Evolutionary conservation across 139 green algal species (phyloP), one percentile per base, ranked within the genome.

Genomic region (Tetradesmus obliquus): DNA sequence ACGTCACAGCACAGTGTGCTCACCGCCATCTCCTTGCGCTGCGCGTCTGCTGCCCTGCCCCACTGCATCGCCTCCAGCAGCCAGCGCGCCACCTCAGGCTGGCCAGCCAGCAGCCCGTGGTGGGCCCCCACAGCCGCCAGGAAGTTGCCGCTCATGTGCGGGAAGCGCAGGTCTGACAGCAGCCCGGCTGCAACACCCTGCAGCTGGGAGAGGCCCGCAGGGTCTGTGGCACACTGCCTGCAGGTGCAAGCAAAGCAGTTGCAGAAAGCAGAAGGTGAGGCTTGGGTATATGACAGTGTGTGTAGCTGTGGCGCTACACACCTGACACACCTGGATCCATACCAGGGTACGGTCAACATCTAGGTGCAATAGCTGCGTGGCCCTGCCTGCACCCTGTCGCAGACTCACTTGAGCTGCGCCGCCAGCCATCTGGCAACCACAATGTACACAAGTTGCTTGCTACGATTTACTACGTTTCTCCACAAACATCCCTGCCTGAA

Each of bases 71-170:
- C 66, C 89, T 92, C 89, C 62, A 92, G 62, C 60, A 92, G 82
- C 60, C 69, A 92, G 13, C 20, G 58, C 12, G 54, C 17, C n/a
- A 84, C 6, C 22, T 88, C 89, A 12, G 82, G 60, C 62, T 92
- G 89, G 2, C 22, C 20, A 19, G 51, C 62, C 82, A 92, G 69
- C 89, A 89, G 54, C 66, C 22, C 32, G 45, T 92, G 80, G 79
- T 92, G 82, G 1, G 4, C 1, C 4, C 82, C 82, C 19, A 89
- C 69, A 45, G 89, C 89, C 22, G 89, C 89, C 20, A 92, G 62
- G 51, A 92, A 92, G 89, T 92, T 92, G 51, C 62, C 89, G n/a
- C 62, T 92, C 89, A 92, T 92, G 53, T 92, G 89, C 24, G 62
- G 8, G 82, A 79, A 92, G 20, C 89, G 89, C 66, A 89, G 20